Conservation (phyloP, 2,329 filamentous ascomycete species). For the Ophiosphaerella herpotricha region DNA sequence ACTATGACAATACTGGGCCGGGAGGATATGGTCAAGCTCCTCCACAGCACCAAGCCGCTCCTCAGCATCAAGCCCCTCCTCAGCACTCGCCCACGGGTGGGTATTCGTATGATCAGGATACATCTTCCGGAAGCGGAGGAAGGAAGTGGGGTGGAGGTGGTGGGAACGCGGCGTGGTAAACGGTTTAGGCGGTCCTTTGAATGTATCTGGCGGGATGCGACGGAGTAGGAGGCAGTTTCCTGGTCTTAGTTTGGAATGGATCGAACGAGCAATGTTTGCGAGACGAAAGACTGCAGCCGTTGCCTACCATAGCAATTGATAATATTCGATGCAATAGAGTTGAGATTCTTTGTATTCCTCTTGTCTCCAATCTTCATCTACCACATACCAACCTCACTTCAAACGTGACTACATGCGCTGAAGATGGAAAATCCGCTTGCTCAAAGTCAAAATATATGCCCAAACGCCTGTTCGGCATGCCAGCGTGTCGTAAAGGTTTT, state of each 20-base stretch:
- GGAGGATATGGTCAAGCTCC: conserved; percentile 23
- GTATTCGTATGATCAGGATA: conserved; percentile 29
- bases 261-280: not conserved
- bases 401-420: conserved; percentile 20
- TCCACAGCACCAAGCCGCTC: not conserved
- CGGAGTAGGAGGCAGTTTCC: not conserved
- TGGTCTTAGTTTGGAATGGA: not conserved
- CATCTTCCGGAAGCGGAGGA: conserved; percentile 19
- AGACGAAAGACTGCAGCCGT: not conserved
- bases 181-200: not conserved
- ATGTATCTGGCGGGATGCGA: not conserved
- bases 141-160: conserved; percentile 40
- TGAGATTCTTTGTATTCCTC: conserved; percentile 24
- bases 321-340: conserved; percentile 8
- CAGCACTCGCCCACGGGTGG: conserved; percentile 21
- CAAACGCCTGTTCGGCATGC: conserved; percentile 37
- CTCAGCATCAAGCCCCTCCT: conserved; percentile 5
- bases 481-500: conserved; percentile 28
- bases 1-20: conserved; percentile 16
- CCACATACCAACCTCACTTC: conserved; percentile 3
- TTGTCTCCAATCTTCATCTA: conserved; percentile 10
- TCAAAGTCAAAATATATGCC: conserved; percentile 24
- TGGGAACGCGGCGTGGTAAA: conserved; percentile 33
- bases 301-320: not conserved
- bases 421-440: conserved; percentile 9